A percentile compares a stretch with the other conserved stretches of the same genome.
Conservation (phyloP, 2,329 filamentous ascomycete species). For the Beauveria australis region DNA sequence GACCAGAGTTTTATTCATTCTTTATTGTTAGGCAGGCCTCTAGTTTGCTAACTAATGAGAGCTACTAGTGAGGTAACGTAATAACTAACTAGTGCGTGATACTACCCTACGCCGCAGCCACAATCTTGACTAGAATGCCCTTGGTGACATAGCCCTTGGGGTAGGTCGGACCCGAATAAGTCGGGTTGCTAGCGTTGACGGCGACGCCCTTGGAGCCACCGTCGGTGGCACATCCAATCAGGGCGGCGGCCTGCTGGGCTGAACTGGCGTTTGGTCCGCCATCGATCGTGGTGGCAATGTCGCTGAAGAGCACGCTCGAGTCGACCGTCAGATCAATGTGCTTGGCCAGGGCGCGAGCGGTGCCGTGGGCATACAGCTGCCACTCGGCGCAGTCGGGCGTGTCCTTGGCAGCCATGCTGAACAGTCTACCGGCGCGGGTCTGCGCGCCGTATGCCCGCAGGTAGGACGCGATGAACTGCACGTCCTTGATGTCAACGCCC, state of each 20-base stretch:
- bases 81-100: neutral
- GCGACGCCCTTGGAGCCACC: conserved; percentile 18
- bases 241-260: neutral
- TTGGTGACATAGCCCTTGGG: conserved; percentile 14
- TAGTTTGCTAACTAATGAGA: no score
- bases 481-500: conserved; percentile 15
- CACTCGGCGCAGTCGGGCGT: conserved; percentile 18
- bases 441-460: conserved; percentile 11
- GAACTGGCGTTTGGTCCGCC: conserved; percentile 12
- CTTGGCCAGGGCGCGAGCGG: conserved; percentile 18
- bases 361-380: conserved; percentile 12
- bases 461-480: conserved; percentile 15
- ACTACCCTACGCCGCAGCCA: conserved; percentile 1
- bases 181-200: conserved; percentile 13
- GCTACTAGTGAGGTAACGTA: no score
- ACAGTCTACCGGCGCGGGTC: conserved; percentile 9
- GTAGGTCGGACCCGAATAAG: conserved; percentile 16
- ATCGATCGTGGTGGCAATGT: conserved; percentile 22
- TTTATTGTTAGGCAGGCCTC: no score
- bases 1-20: no score
- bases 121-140: conserved; percentile 22
- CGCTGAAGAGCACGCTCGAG: conserved; percentile 18
- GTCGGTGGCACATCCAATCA: conserved; percentile 22
- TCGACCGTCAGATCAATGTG: conserved; percentile 16
- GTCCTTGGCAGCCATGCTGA: conserved; percentile 15